Evolutionary conservation across 2,329 filamentous ascomycete species (phyloP).

Genomic region (Ophiostoma triangulosporum): DNA sequence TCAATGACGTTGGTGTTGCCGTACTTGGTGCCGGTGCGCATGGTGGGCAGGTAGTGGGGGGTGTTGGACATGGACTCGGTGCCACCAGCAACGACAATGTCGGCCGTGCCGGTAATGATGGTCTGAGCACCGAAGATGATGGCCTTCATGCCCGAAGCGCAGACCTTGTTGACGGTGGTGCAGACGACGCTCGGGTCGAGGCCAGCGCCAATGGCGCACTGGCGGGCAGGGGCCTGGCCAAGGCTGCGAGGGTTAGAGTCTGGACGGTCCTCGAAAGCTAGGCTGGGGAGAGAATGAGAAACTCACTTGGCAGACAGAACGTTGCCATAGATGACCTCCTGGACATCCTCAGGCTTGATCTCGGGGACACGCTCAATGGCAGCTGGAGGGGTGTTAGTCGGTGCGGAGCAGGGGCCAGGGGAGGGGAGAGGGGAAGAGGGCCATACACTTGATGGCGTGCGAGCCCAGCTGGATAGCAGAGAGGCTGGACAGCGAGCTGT

Average conservation of each 20-base stretch:
- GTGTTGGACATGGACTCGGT: slow-evolving; percentile 98
- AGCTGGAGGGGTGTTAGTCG: slow-evolving; percentile 26
- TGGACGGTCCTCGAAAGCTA: no score
- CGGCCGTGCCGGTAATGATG: slow-evolving; percentile 91
- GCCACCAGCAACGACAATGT: slow-evolving; percentile 85
- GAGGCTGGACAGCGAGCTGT: slow-evolving; percentile 75
- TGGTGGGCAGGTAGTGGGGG: slow-evolving; percentile 83
- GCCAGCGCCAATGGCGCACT: slow-evolving; percentile 82
- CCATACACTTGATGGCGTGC: slow-evolving; percentile 76
- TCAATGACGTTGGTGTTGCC: slow-evolving; percentile 82
- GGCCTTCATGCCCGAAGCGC: slow-evolving; percentile 87
- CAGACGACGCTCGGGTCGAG: slow-evolving; percentile 66
- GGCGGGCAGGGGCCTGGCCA: slow-evolving; percentile 89
- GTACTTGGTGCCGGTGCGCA: slow-evolving; percentile 85
- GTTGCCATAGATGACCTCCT: slow-evolving; percentile 98
- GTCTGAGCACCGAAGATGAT: slow-evolving; percentile 91
- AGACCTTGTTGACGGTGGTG: slow-evolving; percentile 98
- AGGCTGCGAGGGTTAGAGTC: slow-evolving; percentile 39
- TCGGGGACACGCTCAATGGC: slow-evolving; percentile 76
- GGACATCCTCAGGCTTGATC: slow-evolving; percentile 77
- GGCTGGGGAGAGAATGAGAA: neutral
- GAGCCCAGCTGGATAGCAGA: slow-evolving; percentile 78
- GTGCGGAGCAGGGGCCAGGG: neutral
- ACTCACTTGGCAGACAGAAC: slow-evolving; percentile 86
- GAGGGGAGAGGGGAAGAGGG: neutral